A percentile compares a stretch with the other conserved stretches of the same genome.
These are phyloP conservation scores for Lactarius akahatsu DNA, from an alignment of 768 basidiomycete species.

Conservation along the genomic window DNA sequence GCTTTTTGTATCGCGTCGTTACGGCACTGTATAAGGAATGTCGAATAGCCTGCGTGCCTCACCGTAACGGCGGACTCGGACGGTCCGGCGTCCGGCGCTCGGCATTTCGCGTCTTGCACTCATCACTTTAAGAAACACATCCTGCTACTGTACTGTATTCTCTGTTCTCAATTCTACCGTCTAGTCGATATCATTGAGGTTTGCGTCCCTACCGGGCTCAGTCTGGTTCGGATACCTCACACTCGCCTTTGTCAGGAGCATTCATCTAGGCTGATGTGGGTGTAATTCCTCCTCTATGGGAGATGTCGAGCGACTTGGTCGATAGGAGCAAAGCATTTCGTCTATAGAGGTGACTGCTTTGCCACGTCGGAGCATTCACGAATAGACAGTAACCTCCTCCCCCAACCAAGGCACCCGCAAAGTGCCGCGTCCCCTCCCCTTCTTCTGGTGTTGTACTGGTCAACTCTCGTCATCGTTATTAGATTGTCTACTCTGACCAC, in stretches of 20 bases:
- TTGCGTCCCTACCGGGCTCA: neutral
- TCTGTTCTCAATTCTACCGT: too few relatives aligned
- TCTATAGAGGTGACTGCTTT: neutral
- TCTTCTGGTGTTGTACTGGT: neutral
- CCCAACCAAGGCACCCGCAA: neutral
- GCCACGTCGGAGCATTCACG: neutral
- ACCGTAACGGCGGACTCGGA: too few relatives aligned
- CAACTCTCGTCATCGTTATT: neutral
- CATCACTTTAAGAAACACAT: too few relatives aligned
- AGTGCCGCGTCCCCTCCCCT: neutral
- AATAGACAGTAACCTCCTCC: neutral
- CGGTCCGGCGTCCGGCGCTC: too few relatives aligned
- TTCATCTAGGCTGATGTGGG: neutral
- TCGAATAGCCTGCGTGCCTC: neutral
- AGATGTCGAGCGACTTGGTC: neutral
- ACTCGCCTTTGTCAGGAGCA: neutral
- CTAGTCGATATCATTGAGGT: too few relatives aligned
- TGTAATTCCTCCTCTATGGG: neutral
- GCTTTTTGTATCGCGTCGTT: neutral
- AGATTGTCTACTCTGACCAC: neutral
- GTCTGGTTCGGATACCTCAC: neutral
- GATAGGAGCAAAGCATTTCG: neutral
- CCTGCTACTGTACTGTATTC: too few relatives aligned
- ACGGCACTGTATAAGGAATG: neutral
- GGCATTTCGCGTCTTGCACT: too few relatives aligned